These are phyloP conservation scores for Alternaria metachromatica DNA, from an alignment of 2,329 filamentous ascomycete genomes.

Conservation along the genomic window DNA sequence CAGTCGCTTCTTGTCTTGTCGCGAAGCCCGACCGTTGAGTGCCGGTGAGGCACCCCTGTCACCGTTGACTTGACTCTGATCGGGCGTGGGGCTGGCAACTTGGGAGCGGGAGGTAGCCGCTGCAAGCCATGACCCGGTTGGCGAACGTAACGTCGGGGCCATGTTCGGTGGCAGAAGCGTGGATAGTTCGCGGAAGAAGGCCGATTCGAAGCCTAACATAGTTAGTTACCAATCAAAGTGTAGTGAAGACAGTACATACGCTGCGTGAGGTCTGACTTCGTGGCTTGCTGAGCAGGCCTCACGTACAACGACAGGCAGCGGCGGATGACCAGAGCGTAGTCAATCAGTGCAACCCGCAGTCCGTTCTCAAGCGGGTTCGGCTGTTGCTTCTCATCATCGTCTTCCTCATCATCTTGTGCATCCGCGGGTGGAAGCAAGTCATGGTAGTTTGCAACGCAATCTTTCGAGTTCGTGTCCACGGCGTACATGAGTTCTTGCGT, in stretches of 20 bases:
- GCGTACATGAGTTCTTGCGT: conserved; percentile 79
- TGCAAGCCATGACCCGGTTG: conserved; percentile 44
- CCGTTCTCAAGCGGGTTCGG: conserved; percentile 72
- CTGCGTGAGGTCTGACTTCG: conserved; percentile 65
- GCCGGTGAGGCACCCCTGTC: conserved; percentile 28
- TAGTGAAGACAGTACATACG: conserved; percentile 59
- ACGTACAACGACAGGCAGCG: conserved; percentile 76
- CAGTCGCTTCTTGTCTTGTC: conserved; percentile 49
- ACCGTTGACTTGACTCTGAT: conserved; percentile 35
- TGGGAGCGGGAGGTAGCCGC: conserved; percentile 37
- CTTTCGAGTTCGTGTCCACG: conserved; percentile 75
- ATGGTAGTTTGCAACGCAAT: conserved; percentile 79
- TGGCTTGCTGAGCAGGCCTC: conserved; percentile 67
- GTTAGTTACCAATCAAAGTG: conserved; percentile 14
- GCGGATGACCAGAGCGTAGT: conserved; percentile 88
- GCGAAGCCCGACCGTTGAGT: conserved; percentile 31
- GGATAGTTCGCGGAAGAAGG: conserved; percentile 53
- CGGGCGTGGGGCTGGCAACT: conserved; percentile 32
- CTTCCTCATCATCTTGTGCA: conserved; percentile 45
- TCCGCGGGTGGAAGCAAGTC: conserved; percentile 67
- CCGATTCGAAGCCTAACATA: conserved; percentile 53
- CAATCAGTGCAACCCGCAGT: conserved; percentile 82
- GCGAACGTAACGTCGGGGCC: conserved; percentile 38
- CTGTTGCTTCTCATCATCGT: conserved; percentile 53
- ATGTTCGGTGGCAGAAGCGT: conserved; percentile 47